phyloP scores from a whole-genome alignment of 352 stramenopile species.

The Pythium rishiriense region DNA sequence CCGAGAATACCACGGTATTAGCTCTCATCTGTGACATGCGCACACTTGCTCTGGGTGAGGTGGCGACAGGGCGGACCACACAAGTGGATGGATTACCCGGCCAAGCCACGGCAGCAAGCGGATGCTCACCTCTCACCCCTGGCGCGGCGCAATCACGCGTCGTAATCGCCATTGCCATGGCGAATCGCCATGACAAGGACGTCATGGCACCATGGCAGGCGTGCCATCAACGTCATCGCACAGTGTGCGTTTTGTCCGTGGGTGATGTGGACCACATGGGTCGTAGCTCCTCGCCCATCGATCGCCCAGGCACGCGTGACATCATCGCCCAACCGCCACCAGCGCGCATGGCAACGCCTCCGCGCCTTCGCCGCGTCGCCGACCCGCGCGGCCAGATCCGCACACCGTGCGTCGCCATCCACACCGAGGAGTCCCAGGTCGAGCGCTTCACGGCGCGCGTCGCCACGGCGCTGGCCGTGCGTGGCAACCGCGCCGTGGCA shows the following conservation, averaged over 20 bases:
- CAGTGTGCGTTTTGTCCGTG: no score
- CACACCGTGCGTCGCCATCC: slow-evolving; percentile 29
- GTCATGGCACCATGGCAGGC: no score
- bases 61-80: not conserved
- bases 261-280: slow-evolving; percentile 2
- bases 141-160: not conserved
- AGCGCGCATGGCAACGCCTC: not conserved
- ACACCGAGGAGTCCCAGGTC: slow-evolving; percentile 34
- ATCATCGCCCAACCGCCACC: not conserved
- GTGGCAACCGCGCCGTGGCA: not conserved
- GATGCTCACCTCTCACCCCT: not conserved
- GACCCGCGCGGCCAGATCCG: not conserved
- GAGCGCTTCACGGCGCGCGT: slow-evolving; percentile 26
- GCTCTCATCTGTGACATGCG: slow-evolving; percentile 1
- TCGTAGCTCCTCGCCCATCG: not conserved
- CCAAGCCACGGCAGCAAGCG: not conserved
- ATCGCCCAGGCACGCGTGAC: not conserved
- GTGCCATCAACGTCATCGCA: no score
- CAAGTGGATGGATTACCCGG: not conserved
- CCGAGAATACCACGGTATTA: not conserved
- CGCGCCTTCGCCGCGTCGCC: not conserved
- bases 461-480: not conserved
- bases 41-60: slow-evolving; percentile 2
- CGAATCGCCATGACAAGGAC: not conserved
- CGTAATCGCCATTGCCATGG: not conserved